Evolutionary conservation across 2,329 filamentous ascomycete species (phyloP), one percentile per base, ranked within the genome.

Genomic region (Fonsecaea erecta): DNA sequence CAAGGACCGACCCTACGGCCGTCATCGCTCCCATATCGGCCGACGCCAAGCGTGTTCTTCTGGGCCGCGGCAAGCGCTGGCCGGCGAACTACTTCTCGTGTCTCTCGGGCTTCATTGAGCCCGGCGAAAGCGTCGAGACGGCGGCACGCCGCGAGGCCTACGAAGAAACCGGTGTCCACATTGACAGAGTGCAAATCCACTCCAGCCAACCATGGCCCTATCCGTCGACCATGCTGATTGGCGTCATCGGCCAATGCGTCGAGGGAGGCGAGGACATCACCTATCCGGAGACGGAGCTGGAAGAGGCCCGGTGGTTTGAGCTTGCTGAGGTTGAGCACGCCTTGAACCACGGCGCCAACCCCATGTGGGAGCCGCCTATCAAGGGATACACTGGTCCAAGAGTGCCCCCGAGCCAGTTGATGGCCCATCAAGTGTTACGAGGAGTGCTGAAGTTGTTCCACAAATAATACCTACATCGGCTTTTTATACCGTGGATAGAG

Each of bases 1-100:
- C 94, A 2, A 87, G 93, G 57, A 97, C 93, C 1, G 93, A 97
- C 73, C 93, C 93, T 1, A 96, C 92, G n/a, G 93, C 98, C 75
- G 98, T 99, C 78, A 93, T 95, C 80, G 93, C 93, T 0, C 88
- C 97, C 9, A 85, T 97, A 28, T 95, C 90, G 56, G 83, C 88
- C 51, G 91, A 96, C 71, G 90, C 90, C 52, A 85, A 88, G 69
- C 86, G 87, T 66, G 80, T 96, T 43, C 86, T 98, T 11, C 88
- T 99, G 0, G 95, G 95, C 40, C 88, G 95, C 14, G 87, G 91
- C 73, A 90, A 90, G 78, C 86, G 91, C 61, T 99, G 89, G 84
- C 94, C 95, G 0, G 82, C 85, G 1, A 76, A 90, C 76, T 96
- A 90, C 91, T 97, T 94, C 82, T 91, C 87, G 72, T 96, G 93